Conservation (phyloP, 768 basidiomycete species). For the Termitomyces sp. region DNA sequence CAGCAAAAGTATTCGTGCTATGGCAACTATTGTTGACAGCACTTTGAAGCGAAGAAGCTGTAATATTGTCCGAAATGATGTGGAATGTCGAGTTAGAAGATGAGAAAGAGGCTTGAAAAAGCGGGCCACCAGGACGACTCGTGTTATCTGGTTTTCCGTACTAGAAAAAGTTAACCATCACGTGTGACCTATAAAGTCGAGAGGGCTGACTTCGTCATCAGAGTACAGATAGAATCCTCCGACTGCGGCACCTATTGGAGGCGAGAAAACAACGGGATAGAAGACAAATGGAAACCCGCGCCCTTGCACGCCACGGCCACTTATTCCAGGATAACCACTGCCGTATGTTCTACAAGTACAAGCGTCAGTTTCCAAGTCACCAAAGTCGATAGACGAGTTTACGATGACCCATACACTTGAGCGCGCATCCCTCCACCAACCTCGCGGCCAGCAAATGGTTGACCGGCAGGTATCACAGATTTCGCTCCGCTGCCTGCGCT, state of each 20-base stretch:
- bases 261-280: conserved; percentile 24
- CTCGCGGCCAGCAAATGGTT: not conserved
- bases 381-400: not conserved
- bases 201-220: not conserved
- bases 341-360: conserved; percentile 29
- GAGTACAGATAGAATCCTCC: not conserved
- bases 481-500: not conserved
- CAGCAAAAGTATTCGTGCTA: not conserved
- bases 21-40: not conserved
- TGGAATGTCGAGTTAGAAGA: conserved; percentile 23
- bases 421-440: not conserved
- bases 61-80: conserved; percentile 38
- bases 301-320: conserved; percentile 32
- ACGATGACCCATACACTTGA: not conserved
- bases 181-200: no score
- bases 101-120: conserved; percentile 7
- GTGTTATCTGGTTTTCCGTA: conserved; percentile 38
- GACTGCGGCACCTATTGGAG: not conserved
- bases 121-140: conserved; percentile 38
- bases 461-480: not conserved
- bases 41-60: conserved; percentile 10
- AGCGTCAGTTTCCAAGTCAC: not conserved
- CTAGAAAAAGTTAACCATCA: conserved; percentile 22
- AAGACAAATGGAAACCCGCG: conserved; percentile 50
- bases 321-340: conserved; percentile 46